Conservation (phyloP, 352 stramenopile species). For the Aphanomyces astaci region DNA sequence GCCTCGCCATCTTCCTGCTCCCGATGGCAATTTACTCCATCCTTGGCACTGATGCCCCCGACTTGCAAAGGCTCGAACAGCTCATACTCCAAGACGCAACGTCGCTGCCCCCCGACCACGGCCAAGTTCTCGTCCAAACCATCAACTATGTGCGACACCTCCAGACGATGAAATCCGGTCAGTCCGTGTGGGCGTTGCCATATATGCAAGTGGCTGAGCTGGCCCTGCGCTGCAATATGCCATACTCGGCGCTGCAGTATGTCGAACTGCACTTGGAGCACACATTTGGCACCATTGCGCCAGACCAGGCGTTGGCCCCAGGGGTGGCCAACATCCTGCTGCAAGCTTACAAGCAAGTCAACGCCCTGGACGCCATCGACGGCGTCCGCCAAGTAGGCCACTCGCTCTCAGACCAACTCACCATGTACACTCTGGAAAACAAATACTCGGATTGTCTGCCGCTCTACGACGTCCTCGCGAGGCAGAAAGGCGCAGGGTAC, state of each 20-base stretch:
- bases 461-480: conserved; percentile 1
- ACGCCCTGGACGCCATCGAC: conserved; percentile 6
- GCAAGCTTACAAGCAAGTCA: conserved; percentile 8
- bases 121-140: conserved; percentile 67
- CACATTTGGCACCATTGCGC: conserved; percentile 33
- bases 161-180: conserved; percentile 31
- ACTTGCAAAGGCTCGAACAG: neutral
- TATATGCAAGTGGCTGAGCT: conserved; percentile 48
- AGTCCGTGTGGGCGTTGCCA: neutral
- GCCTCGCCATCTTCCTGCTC: conserved; percentile 72
- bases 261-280: conserved; percentile 83
- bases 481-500: neutral
- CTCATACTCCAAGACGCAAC: conserved; percentile 5
- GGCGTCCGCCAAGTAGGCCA: conserved; percentile 14
- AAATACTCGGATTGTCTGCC: conserved; percentile 1
- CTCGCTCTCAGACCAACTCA: conserved; percentile 26
- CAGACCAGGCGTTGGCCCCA: conserved; percentile 12
- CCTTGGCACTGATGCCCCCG: conserved; percentile 7
- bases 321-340: neutral
- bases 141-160: conserved; percentile 77
- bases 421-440: conserved; percentile 1
- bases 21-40: conserved; percentile 48
- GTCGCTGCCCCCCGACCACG: conserved; percentile 32
- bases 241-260: conserved; percentile 84
- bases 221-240: conserved; percentile 69